Evolutionary conservation across 2,329 filamentous ascomycete species (phyloP).

Genomic region (Epichloe baconii): DNA sequence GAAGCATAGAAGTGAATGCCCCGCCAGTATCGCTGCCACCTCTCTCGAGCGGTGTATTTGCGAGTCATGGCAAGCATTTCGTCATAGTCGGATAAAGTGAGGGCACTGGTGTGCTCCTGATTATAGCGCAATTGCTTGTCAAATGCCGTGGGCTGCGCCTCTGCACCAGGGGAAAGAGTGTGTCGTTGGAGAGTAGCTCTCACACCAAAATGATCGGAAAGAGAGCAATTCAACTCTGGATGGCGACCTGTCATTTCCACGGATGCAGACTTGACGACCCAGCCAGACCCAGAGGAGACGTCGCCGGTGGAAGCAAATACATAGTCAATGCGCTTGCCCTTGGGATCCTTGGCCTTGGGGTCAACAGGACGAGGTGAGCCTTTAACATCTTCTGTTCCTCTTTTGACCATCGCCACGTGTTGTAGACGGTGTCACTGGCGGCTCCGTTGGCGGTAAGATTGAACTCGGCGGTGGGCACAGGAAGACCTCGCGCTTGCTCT

Average conservation of each 20-base stretch:
- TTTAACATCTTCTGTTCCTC: constrained; percentile 53
- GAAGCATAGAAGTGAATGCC: constrained; percentile 60
- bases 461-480: constrained; percentile 61
- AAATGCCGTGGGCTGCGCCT: constrained; percentile 10
- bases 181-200: constrained; percentile 58
- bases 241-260: constrained; percentile 77
- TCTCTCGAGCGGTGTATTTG: constrained; percentile 58
- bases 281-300: constrained; percentile 27
- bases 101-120: constrained; percentile 8
- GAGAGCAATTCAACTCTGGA: constrained; percentile 65
- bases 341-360: constrained; percentile 53
- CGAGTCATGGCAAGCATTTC: constrained; percentile 60
- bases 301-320: constrained; percentile 62
- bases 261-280: constrained; percentile 56
- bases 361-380: constrained; percentile 45
- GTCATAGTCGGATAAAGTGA: constrained; percentile 30
- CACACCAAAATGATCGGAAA: constrained; percentile 92
- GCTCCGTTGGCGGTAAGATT: constrained; percentile 73
- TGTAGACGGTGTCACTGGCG: constrained; percentile 74
- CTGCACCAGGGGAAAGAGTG: constrained; percentile 13
- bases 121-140: constrained; percentile 21
- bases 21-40: constrained; percentile 57
- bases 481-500: constrained; percentile 52
- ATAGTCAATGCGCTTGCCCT: constrained; percentile 85
- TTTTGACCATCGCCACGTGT: constrained; percentile 88